phyloP scores from a whole-genome alignment of 2,329 filamentous ascomycete genomes.

The Escovopsis weberi region DNA sequence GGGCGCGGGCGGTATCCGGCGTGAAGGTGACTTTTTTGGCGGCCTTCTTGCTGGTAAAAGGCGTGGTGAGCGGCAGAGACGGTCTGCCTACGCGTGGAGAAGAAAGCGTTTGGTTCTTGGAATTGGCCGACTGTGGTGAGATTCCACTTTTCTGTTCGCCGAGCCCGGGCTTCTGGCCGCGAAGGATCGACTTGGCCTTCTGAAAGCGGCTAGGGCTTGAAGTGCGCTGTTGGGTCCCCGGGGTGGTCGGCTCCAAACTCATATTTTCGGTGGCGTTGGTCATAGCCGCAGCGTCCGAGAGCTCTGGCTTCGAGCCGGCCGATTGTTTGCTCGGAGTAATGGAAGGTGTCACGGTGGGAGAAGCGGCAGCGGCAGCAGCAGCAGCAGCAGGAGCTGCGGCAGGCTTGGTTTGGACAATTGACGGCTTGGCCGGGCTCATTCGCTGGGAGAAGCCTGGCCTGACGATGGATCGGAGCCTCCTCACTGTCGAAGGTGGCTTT shows the following conservation, averaged over 20 bases:
- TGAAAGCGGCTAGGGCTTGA: conserved; percentile 38
- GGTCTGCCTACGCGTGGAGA: conserved; percentile 13
- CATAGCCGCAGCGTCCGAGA: neutral
- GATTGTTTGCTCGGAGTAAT: conserved; percentile 19
- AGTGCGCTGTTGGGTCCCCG: conserved; percentile 20
- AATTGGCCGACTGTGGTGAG: conserved; percentile 23
- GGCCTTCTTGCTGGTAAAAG: conserved; percentile 40
- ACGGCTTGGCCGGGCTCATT: conserved; percentile 67
- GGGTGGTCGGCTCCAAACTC: conserved; percentile 15
- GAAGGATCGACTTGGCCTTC: conserved; percentile 44
- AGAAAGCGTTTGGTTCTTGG: conserved; percentile 33
- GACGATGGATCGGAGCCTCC: conserved; percentile 16
- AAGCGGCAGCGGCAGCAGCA: conserved; percentile 16
- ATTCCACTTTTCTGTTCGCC: conserved; percentile 32
- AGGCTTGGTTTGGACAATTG: conserved; percentile 36
- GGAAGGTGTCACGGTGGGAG: conserved; percentile 34
- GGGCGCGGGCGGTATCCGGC: conserved; percentile 44
- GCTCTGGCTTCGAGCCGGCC: conserved; percentile 28
- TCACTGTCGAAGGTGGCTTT: conserved; percentile 24
- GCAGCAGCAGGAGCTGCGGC: conserved; percentile 4
- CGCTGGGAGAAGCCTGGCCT: conserved; percentile 41
- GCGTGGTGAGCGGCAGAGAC: conserved; percentile 44
- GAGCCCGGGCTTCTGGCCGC: conserved; percentile 21
- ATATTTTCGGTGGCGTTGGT: conserved; percentile 30
- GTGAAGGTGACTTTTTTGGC: conserved; percentile 71